phyloP scores from a whole-genome alignment of 2,329 filamentous ascomycete species.

The Gaeumannomyces tritici region DNA sequence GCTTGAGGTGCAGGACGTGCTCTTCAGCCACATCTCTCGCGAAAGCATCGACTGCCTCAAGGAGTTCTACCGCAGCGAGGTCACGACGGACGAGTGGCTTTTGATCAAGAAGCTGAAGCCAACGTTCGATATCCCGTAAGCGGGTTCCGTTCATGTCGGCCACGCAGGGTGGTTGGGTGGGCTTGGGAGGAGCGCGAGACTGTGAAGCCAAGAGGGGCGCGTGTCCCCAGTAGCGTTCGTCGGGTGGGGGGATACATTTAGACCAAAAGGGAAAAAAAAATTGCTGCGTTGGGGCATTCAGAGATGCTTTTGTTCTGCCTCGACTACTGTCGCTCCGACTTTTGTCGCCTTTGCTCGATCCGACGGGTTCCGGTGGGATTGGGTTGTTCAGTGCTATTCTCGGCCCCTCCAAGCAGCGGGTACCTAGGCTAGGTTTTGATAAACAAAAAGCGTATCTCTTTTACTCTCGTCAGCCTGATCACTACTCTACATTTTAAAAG shows the following conservation, averaged over 20 bases:
- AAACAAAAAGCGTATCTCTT: too few species aligned
- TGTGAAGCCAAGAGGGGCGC: neutral
- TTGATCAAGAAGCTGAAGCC: conserved; percentile 94
- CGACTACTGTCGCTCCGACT: neutral
- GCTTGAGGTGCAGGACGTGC: conserved; percentile 77
- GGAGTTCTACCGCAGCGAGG: conserved; percentile 85
- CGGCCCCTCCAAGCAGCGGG: too few species aligned
- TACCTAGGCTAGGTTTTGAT: too few species aligned
- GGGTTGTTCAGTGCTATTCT: too few species aligned
- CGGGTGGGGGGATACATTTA: neutral
- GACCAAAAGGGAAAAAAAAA: neutral
- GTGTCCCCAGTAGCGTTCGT: neutral
- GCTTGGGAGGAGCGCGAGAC: conserved; percentile 6
- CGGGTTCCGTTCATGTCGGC: neutral
- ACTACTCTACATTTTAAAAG: too few species aligned
- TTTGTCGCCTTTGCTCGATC: too few species aligned
- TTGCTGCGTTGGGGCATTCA: neutral
- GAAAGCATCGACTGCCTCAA: conserved; percentile 90
- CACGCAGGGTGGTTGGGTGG: neutral
- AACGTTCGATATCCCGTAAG: conserved; percentile 73
- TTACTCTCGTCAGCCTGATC: too few species aligned
- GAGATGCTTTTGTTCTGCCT: neutral
- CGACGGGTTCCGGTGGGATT: too few species aligned
- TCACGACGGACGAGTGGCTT: conserved; percentile 87
- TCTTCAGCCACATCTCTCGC: conserved; percentile 84